Conservation (phyloP, 2,329 filamentous ascomycete species). For the Apiospora rasikravindrae region DNA sequence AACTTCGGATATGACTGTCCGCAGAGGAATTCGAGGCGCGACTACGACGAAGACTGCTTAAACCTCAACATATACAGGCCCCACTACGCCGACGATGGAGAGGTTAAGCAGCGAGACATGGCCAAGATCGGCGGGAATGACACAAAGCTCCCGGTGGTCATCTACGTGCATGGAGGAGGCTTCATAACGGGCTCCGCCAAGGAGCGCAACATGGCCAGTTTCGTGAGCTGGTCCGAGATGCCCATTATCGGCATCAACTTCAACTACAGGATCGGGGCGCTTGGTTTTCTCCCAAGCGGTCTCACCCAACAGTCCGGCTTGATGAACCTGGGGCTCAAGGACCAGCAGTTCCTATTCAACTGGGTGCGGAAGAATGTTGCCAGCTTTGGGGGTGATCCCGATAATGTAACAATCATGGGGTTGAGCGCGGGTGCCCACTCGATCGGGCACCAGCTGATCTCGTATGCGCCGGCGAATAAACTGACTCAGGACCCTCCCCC, state of each 20-base stretch:
- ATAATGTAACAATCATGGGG: constrained; percentile 66
- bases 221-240: constrained; percentile 60
- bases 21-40: constrained; percentile 31
- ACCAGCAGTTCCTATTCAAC: constrained; percentile 62
- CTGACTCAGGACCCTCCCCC: constrained; percentile 42
- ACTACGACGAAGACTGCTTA: constrained; percentile 57
- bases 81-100: constrained; percentile 34
- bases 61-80: constrained; percentile 58
- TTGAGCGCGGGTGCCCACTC: constrained; percentile 68
- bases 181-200: constrained; percentile 61
- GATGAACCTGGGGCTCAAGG: constrained; percentile 68
- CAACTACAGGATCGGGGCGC: constrained; percentile 67
- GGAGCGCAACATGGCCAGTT: constrained; percentile 64
- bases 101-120: constrained; percentile 27
- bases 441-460: constrained; percentile 71
- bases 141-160: constrained; percentile 52
- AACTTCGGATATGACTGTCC: constrained; percentile 45
- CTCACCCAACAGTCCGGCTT: constrained; percentile 58
- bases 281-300: constrained; percentile 71
- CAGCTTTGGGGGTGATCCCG: constrained; percentile 63
- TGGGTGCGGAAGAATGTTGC: constrained; percentile 67
- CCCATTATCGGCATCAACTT: constrained; percentile 64
- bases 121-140: constrained; percentile 34
- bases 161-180: constrained; percentile 68
- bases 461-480: constrained; percentile 45